Evolutionary conservation across 768 basidiomycete species (phyloP).

Genomic region (Cystofilobasidium bisporidii): DNA sequence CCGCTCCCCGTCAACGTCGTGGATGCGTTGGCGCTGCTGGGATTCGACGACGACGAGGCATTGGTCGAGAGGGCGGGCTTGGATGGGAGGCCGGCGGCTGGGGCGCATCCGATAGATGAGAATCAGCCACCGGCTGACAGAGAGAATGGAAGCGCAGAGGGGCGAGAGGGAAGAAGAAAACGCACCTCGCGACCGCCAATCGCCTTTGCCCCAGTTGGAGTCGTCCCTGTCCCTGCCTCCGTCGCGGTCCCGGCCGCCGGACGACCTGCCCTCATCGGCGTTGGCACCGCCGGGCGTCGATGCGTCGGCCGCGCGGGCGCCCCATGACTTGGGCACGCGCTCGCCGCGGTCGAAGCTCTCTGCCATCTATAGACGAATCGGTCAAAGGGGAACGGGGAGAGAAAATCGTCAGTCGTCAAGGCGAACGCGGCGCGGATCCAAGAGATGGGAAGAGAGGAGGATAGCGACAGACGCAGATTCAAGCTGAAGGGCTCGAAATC

Average conservation of each 20-base stretch:
- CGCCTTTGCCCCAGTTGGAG: slow-evolving; percentile 9
- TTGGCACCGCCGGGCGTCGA: neutral
- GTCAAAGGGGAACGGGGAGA: neutral
- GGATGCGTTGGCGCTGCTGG: neutral
- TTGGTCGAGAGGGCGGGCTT: slow-evolving; percentile 5
- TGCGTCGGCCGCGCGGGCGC: neutral
- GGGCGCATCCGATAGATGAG: neutral
- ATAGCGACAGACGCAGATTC: too few relatives aligned
- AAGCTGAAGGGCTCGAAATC: too few relatives aligned
- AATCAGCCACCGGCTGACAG: neutral
- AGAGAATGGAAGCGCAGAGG: too few relatives aligned
- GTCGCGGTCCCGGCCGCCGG: neutral
- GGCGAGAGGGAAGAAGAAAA: too few relatives aligned
- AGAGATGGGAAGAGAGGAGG: too few relatives aligned
- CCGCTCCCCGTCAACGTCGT: slow-evolving; percentile 6
- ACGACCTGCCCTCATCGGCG: neutral
- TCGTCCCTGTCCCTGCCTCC: neutral
- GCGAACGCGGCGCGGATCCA: too few relatives aligned
- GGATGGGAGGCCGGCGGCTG: slow-evolving; percentile 12
- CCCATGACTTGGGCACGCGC: slow-evolving; percentile 18
- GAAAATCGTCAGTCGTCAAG: neutral
- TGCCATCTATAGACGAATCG: slow-evolving; percentile 1
- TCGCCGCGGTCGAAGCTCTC: slow-evolving; percentile 19
- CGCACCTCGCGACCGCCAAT: slow-evolving; percentile 15
- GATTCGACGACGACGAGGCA: neutral